phyloP scores from a whole-genome alignment of 192 early-diverging fungal genomes.

The Dissophora ornata region DNA sequence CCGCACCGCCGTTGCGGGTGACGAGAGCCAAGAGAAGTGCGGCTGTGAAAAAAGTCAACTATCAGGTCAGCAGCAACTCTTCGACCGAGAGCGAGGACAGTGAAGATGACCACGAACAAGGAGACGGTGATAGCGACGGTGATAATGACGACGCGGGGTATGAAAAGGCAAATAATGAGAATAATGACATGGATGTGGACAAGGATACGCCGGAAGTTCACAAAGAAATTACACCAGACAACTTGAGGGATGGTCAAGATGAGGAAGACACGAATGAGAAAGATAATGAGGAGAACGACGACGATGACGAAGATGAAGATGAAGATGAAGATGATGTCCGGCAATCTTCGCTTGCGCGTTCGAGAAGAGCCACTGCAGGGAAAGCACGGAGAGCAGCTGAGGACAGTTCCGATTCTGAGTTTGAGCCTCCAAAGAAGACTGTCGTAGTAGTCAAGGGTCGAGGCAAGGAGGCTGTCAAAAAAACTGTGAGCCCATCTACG shows the following conservation, averaged over 20 bases:
- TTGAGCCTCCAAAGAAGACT: slow-evolving; percentile 19
- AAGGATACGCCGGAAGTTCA: neutral
- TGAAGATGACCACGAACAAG: slow-evolving; percentile 3
- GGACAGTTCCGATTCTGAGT: slow-evolving; percentile 19
- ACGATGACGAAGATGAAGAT: neutral
- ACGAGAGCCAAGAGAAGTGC: slow-evolving; percentile 10
- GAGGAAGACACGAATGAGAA: neutral
- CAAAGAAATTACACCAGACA: neutral
- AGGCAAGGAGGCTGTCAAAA: neutral
- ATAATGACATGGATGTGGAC: slow-evolving; percentile 4
- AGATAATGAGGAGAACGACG: neutral
- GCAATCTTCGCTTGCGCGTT: neutral
- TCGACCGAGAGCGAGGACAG: neutral
- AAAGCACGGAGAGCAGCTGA: slow-evolving; percentile 2
- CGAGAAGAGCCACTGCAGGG: neutral
- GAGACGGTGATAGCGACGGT: slow-evolving; percentile 7
- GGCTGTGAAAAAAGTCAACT: slow-evolving; percentile 8
- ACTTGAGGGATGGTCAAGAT: neutral
- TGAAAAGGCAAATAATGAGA: neutral
- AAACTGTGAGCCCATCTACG: slow-evolving; percentile 2
- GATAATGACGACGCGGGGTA: neutral
- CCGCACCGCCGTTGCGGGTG: neutral
- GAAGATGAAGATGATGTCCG: neutral
- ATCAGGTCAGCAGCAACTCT: neutral
- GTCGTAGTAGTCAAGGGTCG: neutral